These are phyloP conservation scores for Solanum neorickii DNA, from an alignment of 257 asterid genomes.

Conservation along the genomic window DNA sequence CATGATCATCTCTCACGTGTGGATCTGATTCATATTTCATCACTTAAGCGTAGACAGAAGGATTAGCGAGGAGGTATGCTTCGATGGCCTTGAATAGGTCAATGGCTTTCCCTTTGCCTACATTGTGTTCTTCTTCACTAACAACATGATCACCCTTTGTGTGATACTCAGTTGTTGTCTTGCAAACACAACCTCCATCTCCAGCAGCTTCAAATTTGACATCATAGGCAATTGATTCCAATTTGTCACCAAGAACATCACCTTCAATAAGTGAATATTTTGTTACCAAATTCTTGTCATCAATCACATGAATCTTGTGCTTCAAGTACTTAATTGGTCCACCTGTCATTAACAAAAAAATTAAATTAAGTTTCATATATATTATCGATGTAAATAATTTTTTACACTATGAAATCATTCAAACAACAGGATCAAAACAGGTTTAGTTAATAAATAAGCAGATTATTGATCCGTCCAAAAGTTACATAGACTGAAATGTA, in stretches of 20 bases:
- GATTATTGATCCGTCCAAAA: not conserved
- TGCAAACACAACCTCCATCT: conserved; percentile 22
- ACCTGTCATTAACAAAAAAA: not conserved
- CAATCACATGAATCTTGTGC: conserved; percentile 20
- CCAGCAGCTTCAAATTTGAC: conserved; percentile 15
- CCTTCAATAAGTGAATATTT: not conserved
- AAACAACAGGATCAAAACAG: not conserved
- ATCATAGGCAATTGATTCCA: conserved; percentile 20
- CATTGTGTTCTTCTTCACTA: conserved; percentile 17
- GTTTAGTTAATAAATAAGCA: not conserved
- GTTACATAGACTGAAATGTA: not conserved
- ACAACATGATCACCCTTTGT: conserved; percentile 19
- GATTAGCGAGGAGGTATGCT: conserved; percentile 11
- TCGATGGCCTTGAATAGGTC: conserved; percentile 25
- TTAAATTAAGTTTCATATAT: not conserved
- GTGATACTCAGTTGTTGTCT: conserved; percentile 12
- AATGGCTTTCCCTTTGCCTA: conserved; percentile 12
- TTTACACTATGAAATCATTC: not conserved
- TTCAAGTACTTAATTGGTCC: conserved; percentile 16
- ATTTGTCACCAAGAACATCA: not conserved
- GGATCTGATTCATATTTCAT: not conserved
- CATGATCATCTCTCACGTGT: not conserved
- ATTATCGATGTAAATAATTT: not conserved
- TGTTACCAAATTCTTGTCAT: not conserved
- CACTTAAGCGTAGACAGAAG: conserved; percentile 1